Evolutionary conservation across 192 early-diverging fungal species (phyloP), one percentile per base, ranked within the genome.

Genomic region (Coemansia sp.): DNA sequence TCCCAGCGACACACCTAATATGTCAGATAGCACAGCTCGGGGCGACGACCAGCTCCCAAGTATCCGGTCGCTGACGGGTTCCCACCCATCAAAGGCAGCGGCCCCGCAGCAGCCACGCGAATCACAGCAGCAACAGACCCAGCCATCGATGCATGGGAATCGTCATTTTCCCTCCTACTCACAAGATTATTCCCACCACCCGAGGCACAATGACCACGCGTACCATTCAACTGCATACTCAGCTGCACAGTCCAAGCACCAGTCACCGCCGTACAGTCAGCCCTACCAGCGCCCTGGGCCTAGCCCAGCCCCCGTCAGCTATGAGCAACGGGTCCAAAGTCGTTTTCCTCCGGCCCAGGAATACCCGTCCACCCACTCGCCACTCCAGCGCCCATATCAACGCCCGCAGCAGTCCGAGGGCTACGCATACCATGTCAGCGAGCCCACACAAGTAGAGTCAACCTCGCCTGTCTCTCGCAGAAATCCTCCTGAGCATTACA

Each of bases 11-110:
- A 44, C 12, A 44, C 38, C 10, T 16, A 44, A 52, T 55, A 76
- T 78, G 76, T 54, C 55, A 8, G 76, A 68, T 41, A 69, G 62
- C 54, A 55, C 58, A 22, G 58, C 51, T 23, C 34, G 63, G 38
- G 60, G 60, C 52, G 59, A 54, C 47, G 66, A 58, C 56, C 52
- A 72, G 52, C 76, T 78, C 48, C 76, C 76, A 19, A 65, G 76
- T 31, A 78, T 78, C 30, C 54, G 60, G 58, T 22, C 70, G 31
- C 55, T 78, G 63, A 78, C 76, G 21, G 62, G 50, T 26, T 55
- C 56, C 22, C 50, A 58, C 16, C 60, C 65, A 3, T 49, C 58
- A 26, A 51, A 34, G 51, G 25, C 63, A 14, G 7, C 62, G 9
- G 41, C 49, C 7, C 54, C 30, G 28, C 61, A 58, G 22, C 62